Conservation (phyloP, 2,329 filamentous ascomycete genomes). For the Amphichorda felina region DNA sequence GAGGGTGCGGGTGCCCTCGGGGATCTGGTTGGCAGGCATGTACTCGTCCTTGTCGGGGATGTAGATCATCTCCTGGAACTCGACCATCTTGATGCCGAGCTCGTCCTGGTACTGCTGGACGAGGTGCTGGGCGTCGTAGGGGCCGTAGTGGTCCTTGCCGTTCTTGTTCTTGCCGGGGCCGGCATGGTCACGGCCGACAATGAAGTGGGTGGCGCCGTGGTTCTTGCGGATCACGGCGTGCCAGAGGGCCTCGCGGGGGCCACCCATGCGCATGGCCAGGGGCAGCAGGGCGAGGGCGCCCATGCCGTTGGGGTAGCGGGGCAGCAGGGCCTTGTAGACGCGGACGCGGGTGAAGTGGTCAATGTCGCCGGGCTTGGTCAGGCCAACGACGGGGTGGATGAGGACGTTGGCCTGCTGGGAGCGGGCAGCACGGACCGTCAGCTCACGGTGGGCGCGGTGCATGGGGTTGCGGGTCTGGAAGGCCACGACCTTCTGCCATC, state of each 20-base stretch:
- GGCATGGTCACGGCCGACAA: conserved; percentile 95
- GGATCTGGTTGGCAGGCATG: conserved; percentile 81
- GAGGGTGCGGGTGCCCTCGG: conserved; percentile 69
- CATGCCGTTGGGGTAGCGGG: conserved; percentile 98
- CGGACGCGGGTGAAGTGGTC: conserved; percentile 99
- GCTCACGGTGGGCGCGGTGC: conserved; percentile 95
- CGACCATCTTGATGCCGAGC: conserved; percentile 96
- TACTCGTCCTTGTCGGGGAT: conserved; percentile 96
- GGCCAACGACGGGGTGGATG: conserved; percentile 95
- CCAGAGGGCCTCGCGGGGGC: conserved; percentile 97
- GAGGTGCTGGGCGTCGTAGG: conserved; percentile 92
- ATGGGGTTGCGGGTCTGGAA: conserved; percentile 99
- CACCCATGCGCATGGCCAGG: conserved; percentile 98
- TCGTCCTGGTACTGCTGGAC: conserved; percentile 95
- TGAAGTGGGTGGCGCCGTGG: conserved; percentile 97
- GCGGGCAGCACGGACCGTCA: conserved; percentile 93
- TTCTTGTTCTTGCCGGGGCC: conserved; percentile 97
- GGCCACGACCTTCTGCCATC: conserved; percentile 93
- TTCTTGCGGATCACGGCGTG: conserved; percentile 99
- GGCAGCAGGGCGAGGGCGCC: conserved; percentile 89
- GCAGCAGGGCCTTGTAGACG: conserved; percentile 93
- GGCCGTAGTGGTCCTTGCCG: conserved; percentile 93
- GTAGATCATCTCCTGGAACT: conserved; percentile 99
- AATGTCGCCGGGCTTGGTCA: conserved; percentile 98
- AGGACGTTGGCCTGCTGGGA: conserved; percentile 96